Base-by-base conservation (phyloP, 345 rosid species). In the Angophora floribunda region DNA sequence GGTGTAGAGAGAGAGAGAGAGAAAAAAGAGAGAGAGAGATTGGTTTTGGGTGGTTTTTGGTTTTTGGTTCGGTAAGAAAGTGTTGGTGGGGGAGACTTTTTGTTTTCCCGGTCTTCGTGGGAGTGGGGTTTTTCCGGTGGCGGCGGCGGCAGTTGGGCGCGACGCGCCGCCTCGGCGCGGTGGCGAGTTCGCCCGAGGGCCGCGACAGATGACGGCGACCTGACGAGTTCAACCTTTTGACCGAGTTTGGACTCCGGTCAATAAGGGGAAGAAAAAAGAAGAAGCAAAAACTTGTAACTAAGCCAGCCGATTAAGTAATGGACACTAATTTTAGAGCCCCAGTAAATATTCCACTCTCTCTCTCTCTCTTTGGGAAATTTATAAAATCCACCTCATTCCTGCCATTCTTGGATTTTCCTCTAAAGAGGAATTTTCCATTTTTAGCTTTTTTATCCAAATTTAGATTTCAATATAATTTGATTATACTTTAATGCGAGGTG, bases 11-110 rank as follows among this genome's bases (percentile, higher is more conserved):
- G 70, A 52, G 87, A 61, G 87, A 85, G 87, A 55, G 26, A 21
- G 78, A n/a, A 21, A 30, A 6, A 36, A n/a, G 36, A 57, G 45
- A 36, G 47, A 36, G 82, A 70, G 49, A 21, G 49, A 75, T 67
- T 28, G 32, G 67, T 61, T 61, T 22, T 65, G 41, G 88, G 70
- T 84, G 86, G 80, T 85, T 89, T 86, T 87, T 91, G 88, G 41
- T 36, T 82, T 91, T 90, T 86, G 91, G 96, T 93, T 95, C 89
- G 96, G 97, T 94, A 90, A 93, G 93, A 92, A 92, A 91, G 94
- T 90, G 89, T 92, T 85, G 94, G 96, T 93, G 91, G 95, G 94
- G 92, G 36, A n/a, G 78, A 19, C 82, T 30, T 51, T 30, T 51
- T 52, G 22, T 24, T 13, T 87, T 87, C 50, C 75, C 45, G n/a